These are phyloP conservation scores for Zarea fungicola DNA, from an alignment of 2,329 filamentous ascomycete genomes.

Conservation along the genomic window DNA sequence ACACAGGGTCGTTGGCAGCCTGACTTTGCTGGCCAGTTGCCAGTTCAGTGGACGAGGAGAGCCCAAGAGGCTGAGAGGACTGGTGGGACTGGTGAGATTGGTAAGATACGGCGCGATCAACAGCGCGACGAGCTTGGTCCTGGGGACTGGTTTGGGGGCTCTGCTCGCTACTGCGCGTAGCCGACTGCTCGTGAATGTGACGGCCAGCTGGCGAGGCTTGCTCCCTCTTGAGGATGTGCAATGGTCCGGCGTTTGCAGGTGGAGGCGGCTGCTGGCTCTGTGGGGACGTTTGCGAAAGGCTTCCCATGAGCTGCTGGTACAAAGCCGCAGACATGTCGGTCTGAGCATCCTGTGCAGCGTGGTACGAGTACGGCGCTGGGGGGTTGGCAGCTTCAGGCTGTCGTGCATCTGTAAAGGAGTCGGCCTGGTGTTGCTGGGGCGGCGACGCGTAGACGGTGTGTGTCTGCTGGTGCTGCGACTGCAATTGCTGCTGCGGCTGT, in stretches of 20 bases:
- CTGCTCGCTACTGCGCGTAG: slow-evolving; percentile 32
- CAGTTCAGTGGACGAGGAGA: slow-evolving; percentile 26
- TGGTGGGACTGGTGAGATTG: slow-evolving; percentile 23
- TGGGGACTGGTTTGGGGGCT: slow-evolving; percentile 40
- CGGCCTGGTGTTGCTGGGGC: slow-evolving; percentile 16
- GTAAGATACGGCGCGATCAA: slow-evolving; percentile 29
- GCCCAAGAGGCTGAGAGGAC: slow-evolving; percentile 19
- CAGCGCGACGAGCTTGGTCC: slow-evolving; percentile 35
- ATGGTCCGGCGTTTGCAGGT: slow-evolving; percentile 27
- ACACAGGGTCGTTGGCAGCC: slow-evolving; percentile 57
- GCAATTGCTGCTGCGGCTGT: slow-evolving; percentile 19
- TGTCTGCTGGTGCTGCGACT: slow-evolving; percentile 21
- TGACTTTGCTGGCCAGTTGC: slow-evolving; percentile 20
- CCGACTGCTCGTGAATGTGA: slow-evolving; percentile 35
- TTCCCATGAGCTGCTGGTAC: slow-evolving; percentile 35
- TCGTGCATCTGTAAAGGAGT: no score
- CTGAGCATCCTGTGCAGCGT: slow-evolving; percentile 33
- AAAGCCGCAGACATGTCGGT: slow-evolving; percentile 29
- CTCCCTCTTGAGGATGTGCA: slow-evolving; percentile 50
- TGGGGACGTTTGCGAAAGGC: slow-evolving; percentile 23
- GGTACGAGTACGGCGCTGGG: slow-evolving; percentile 12
- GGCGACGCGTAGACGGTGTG: slow-evolving; percentile 3
- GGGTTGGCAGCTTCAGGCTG: no score
- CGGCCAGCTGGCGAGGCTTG: slow-evolving; percentile 34
- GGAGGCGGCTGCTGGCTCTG: slow-evolving; percentile 25